These are phyloP conservation scores for Kickxella alabastrina DNA, from an alignment of 192 early-diverging fungal genomes.

Conservation along the genomic window DNA sequence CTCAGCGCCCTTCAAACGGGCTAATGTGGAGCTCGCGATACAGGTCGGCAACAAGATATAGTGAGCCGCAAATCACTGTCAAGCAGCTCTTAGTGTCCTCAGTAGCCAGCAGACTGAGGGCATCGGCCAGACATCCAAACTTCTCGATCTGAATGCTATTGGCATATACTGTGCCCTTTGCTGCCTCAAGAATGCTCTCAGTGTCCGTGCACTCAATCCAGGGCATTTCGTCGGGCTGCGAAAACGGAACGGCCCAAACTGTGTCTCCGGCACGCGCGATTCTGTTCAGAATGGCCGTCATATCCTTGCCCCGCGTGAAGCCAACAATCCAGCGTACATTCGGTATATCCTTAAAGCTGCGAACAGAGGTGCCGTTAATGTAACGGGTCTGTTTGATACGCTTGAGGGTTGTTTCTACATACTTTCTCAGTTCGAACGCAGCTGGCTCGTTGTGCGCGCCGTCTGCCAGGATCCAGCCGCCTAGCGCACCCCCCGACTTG, in stretches of 20 bases:
- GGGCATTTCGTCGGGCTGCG: conserved; percentile 77
- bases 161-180: background rate
- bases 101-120: conserved; percentile 28
- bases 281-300: conserved; percentile 56
- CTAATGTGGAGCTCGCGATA: conserved; percentile 50
- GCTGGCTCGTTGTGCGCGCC: conserved; percentile 89
- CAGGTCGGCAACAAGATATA: conserved; percentile 83
- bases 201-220: conserved; percentile 69
- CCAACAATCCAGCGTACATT: conserved; percentile 75
- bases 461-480: conserved; percentile 67
- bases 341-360: conserved; percentile 6
- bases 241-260: conserved; percentile 69
- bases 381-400: conserved; percentile 29
- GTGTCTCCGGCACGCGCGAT: conserved; percentile 59
- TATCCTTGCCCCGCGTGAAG: conserved; percentile 66
- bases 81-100: conserved; percentile 31
- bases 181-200: conserved; percentile 39
- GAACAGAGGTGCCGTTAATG: conserved; percentile 10
- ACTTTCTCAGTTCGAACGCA: conserved; percentile 59
- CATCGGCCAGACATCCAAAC: conserved; percentile 38
- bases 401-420: conserved; percentile 56
- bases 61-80: conserved; percentile 77
- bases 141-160: conserved; percentile 10
- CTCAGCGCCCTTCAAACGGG: conserved; percentile 24
- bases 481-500: conserved; percentile 12